Percentiles rank a stretch among this genome's conserved stretches.
Evolutionary conservation across 352 stramenopile genomes (phyloP).

Genomic region (Phytophthora podocarpi): DNA sequence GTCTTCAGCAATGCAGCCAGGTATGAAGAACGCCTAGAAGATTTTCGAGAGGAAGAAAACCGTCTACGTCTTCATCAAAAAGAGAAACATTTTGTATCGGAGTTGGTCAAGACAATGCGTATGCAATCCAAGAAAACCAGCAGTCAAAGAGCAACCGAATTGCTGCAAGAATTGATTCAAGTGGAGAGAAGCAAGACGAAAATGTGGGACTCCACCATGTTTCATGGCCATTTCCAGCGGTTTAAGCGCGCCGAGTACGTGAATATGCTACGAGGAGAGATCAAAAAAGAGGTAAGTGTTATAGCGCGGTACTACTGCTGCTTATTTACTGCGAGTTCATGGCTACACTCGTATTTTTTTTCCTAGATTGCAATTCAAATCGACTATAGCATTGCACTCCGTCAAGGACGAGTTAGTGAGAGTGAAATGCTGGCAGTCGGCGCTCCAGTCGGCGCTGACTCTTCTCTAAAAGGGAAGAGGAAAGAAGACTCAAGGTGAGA

Average conservation of each 20-base stretch:
- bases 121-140: conserved; percentile 69
- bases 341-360: not conserved
- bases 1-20: conserved; percentile 9
- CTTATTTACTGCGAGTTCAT: no score
- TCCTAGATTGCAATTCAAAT: conserved; percentile 67
- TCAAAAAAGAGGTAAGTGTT: conserved; percentile 69
- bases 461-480: conserved; percentile 5
- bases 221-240: conserved; percentile 72
- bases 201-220: conserved; percentile 69
- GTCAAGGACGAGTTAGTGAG: conserved; percentile 30
- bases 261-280: conserved; percentile 62
- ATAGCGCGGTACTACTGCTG: no score
- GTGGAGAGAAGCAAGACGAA: conserved; percentile 63
- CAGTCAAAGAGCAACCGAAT: conserved; percentile 53
- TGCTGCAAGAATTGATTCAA: conserved; percentile 67
- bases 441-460: not conserved
- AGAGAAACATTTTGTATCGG: conserved; percentile 71
- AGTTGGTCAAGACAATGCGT: conserved; percentile 73
- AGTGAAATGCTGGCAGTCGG: conserved; percentile 21
- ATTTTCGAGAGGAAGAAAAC: conserved; percentile 74
- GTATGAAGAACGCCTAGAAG: conserved; percentile 58
- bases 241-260: conserved; percentile 69
- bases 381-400: conserved; percentile 50
- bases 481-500: conserved; percentile 50
- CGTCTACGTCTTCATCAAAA: conserved; percentile 50